These are phyloP conservation scores for Trichoderma endophyticum DNA, from an alignment of 2,329 filamentous ascomycete species.

Conservation along the genomic window DNA sequence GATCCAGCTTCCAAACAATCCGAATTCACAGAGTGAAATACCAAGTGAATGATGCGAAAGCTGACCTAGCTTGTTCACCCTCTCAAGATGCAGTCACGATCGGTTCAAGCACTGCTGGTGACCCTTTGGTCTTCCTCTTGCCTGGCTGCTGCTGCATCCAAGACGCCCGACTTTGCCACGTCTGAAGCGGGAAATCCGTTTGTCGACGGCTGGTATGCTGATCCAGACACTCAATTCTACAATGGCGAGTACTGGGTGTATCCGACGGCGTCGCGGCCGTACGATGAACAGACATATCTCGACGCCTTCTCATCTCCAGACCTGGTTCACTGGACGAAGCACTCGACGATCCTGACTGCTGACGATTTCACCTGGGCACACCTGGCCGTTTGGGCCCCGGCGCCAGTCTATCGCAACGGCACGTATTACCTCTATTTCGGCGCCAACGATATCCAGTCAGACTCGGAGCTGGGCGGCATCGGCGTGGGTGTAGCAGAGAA, in stretches of 20 bases:
- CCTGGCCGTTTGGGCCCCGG: constrained; percentile 47
- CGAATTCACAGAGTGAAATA: neutral
- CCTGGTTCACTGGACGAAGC: constrained; percentile 47
- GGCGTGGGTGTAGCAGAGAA: constrained; percentile 34
- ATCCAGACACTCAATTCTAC: constrained; percentile 48
- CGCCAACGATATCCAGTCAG: constrained; percentile 44
- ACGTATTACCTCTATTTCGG: constrained; percentile 51
- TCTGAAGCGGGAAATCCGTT: constrained; percentile 47
- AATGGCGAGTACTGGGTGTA: constrained; percentile 46
- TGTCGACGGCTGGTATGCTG: constrained; percentile 49
- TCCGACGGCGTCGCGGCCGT: constrained; percentile 43
- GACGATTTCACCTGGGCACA: constrained; percentile 40
- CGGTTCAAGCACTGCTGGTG: neutral
- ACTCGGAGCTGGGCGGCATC: constrained; percentile 38
- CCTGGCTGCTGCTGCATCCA: neutral
- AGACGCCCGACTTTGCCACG: constrained; percentile 36
- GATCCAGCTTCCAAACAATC: neutral
- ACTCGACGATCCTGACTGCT: constrained; percentile 40
- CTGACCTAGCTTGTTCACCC: neutral
- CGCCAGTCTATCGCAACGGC: constrained; percentile 41
- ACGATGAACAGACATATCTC: constrained; percentile 47
- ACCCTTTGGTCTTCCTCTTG: constrained; percentile 7
- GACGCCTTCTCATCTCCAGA: constrained; percentile 51
- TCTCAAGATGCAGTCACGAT: constrained; percentile 3
- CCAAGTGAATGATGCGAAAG: neutral